Evolutionary conservation across 2,329 filamentous ascomycete genomes (phyloP).

Genomic region (Fusarium illudens): DNA sequence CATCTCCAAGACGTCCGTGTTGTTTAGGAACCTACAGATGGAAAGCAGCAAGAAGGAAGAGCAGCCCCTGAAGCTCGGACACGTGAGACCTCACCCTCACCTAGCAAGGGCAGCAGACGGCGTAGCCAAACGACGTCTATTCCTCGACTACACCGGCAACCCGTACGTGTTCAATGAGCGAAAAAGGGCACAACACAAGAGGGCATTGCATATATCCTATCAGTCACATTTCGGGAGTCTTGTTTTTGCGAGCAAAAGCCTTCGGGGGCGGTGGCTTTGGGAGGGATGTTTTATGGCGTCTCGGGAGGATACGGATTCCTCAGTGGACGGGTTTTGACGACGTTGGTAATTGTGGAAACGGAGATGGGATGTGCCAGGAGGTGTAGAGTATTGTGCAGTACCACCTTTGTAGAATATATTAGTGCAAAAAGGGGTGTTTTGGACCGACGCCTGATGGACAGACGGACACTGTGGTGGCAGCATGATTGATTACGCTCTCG

Average conservation of each 20-base stretch:
- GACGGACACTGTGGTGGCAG: not conserved
- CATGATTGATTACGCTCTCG: not conserved
- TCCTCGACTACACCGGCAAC: not conserved
- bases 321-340: constrained; percentile 37
- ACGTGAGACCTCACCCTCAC: constrained; percentile 9
- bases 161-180: not conserved
- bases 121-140: not conserved
- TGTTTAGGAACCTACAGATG: constrained; percentile 41
- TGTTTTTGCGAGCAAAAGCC: constrained; percentile 42
- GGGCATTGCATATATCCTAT: constrained; percentile 12
- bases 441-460: not conserved
- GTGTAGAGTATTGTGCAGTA: constrained; percentile 34
- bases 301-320: constrained; percentile 39
- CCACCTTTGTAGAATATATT: constrained; percentile 35
- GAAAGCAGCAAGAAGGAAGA: constrained; percentile 28
- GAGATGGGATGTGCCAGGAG: not conserved
- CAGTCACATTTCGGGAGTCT: constrained; percentile 35
- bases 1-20: constrained; percentile 47
- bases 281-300: constrained; percentile 41
- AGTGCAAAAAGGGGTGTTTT: constrained; percentile 12
- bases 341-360: constrained; percentile 34
- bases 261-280: constrained; percentile 35
- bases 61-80: constrained; percentile 3
- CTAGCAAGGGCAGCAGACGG: constrained; percentile 15
- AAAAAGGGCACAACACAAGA: constrained; percentile 16